Conservation (phyloP, 768 basidiomycete species). For the Tremella mesenterica region DNA sequence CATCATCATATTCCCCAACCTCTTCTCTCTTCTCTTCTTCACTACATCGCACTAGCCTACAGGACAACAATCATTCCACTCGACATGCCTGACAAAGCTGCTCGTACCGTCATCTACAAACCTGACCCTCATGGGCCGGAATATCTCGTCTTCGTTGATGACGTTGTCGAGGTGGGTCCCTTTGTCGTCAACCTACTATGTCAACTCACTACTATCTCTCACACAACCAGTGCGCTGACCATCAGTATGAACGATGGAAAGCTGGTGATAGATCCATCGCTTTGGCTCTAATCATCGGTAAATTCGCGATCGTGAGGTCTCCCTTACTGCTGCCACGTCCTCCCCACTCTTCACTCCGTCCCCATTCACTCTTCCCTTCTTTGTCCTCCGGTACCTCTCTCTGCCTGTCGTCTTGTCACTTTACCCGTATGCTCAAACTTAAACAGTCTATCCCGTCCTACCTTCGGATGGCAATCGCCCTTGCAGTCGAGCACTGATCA, state of each 20-base stretch:
- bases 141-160: constrained; percentile 36
- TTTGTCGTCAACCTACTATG: not conserved
- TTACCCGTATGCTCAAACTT: no score
- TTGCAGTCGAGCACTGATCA: no score
- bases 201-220: not conserved
- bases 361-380: no score
- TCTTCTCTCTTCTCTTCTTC: not conserved
- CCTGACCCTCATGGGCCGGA: constrained; percentile 33
- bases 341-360: no score
- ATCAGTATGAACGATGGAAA: constrained; percentile 37
- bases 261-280: constrained; percentile 32
- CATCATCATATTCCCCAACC: no score
- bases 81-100: constrained; percentile 2
- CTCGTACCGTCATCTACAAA: constrained; percentile 22
- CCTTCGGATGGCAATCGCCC: no score
- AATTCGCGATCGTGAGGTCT: constrained; percentile 33
- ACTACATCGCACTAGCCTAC: not conserved
- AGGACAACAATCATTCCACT: constrained; percentile 1
- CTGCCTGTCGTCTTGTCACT: no score
- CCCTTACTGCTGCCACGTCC: not conserved
- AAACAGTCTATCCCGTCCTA: no score
- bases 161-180: constrained; percentile 32
- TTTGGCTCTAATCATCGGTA: constrained; percentile 31
- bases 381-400: no score
- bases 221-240: not conserved